Evolutionary conservation across 2,329 filamentous ascomycete genomes (phyloP).

Genomic region (Canariomyces notabilis): DNA sequence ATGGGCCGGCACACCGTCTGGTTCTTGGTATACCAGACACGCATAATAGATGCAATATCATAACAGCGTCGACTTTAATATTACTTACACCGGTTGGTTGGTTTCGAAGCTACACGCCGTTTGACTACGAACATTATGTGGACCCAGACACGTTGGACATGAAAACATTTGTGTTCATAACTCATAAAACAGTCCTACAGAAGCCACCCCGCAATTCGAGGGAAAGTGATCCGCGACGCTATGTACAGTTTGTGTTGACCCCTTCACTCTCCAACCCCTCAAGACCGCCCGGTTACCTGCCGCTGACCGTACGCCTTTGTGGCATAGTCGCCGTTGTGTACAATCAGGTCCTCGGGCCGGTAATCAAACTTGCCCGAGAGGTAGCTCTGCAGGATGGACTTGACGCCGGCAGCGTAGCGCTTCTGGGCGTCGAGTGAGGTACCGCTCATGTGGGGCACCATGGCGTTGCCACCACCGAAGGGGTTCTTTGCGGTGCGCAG

Average conservation of each 20-base stretch:
- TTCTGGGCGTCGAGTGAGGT: constrained; percentile 98
- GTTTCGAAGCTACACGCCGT: background rate
- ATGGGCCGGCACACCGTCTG: background rate
- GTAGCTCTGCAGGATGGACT: constrained; percentile 88
- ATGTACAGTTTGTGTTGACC: constrained; percentile 33
- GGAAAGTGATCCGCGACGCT: background rate
- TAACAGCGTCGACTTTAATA: background rate
- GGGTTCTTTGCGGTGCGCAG: constrained; percentile 91
- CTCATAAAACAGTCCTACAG: constrained; percentile 1
- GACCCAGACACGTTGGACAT: background rate
- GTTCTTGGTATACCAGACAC: background rate
- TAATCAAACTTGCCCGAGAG: constrained; percentile 85
- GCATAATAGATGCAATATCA: background rate
- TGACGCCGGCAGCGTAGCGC: constrained; percentile 81
- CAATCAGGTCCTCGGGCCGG: constrained; percentile 83
- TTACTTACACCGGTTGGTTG: background rate
- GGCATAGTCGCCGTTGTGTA: constrained; percentile 83
- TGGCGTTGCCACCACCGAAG: constrained; percentile 96
- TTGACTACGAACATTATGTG: too few relatives aligned
- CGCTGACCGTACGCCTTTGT: constrained; percentile 89
- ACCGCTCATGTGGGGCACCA: constrained; percentile 98
- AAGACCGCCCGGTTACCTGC: constrained; percentile 23
- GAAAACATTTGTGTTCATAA: constrained; percentile 1
- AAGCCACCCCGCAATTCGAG: background rate
- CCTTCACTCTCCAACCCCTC: background rate